Percentiles rank a stretch among this genome's conserved stretches.
Evolutionary conservation across 768 basidiomycete species (phyloP).

Genomic region (Collybia sordida): DNA sequence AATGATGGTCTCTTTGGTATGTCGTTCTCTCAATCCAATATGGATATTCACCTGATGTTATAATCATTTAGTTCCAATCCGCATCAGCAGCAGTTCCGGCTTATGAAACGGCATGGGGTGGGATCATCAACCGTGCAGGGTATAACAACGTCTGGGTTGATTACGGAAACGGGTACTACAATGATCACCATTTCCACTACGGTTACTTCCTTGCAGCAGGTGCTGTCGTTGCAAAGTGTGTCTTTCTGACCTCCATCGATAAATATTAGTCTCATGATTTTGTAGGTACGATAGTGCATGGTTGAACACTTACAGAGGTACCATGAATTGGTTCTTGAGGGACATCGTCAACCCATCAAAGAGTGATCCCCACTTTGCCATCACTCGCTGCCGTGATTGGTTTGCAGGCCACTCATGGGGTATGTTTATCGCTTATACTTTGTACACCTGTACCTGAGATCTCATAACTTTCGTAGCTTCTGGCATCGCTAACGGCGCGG

Average conservation of each 20-base stretch:
- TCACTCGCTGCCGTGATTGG: constrained; percentile 32
- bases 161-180: constrained; percentile 35
- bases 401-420: constrained; percentile 38
- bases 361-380: constrained; percentile 28
- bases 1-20: constrained; percentile 24
- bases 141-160: constrained; percentile 27
- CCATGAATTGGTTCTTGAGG: constrained; percentile 27
- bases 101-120: constrained; percentile 34
- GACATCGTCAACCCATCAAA: constrained; percentile 33
- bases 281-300: constrained; percentile 22
- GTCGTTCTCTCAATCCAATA: neutral
- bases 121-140: constrained; percentile 30
- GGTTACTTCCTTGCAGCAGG: constrained; percentile 30
- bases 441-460: neutral
- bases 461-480: constrained; percentile 19
- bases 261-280: neutral
- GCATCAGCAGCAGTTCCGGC: constrained; percentile 22
- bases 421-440: constrained; percentile 8
- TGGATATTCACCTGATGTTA: neutral
- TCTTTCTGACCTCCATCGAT: neutral
- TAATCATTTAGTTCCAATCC: constrained; percentile 15
- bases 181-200: constrained; percentile 36
- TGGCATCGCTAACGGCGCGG: constrained; percentile 32
- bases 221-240: constrained; percentile 31
- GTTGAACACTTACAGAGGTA: constrained; percentile 22